Evolutionary conservation across 805 yeast genomes (phyloP).

Genomic region (Tetrapisispora fleetii): DNA sequence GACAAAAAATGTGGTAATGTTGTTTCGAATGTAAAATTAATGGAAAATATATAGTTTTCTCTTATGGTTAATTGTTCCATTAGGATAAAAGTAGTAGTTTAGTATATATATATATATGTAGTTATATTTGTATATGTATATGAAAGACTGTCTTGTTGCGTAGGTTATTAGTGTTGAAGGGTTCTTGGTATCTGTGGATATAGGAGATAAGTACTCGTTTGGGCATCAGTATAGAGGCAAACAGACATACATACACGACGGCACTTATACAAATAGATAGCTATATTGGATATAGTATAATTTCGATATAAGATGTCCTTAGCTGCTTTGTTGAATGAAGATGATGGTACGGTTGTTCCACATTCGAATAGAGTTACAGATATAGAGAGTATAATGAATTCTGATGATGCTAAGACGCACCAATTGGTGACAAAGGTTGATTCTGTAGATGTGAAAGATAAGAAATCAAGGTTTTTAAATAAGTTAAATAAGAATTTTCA

Average conservation of each 20-base stretch:
- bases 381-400: neutral
- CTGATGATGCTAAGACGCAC: neutral
- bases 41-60: too few relatives aligned
- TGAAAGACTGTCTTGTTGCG: too few relatives aligned
- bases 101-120: too few relatives aligned
- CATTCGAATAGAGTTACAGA: neutral
- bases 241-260: neutral
- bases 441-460: neutral
- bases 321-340: conserved; percentile 23
- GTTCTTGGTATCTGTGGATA: too few relatives aligned
- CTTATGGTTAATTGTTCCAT: too few relatives aligned
- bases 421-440: neutral
- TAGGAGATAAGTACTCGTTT: too few relatives aligned
- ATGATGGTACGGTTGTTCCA: conserved; percentile 11
- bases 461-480: conserved; percentile 9
- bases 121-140: too few relatives aligned
- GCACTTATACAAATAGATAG: neutral
- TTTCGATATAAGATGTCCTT: conserved; percentile 17
- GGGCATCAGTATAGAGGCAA: too few relatives aligned
- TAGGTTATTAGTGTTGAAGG: too few relatives aligned
- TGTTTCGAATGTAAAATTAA: neutral
- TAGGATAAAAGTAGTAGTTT: too few relatives aligned
- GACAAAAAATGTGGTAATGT: neutral
- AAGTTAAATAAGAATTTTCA: conserved; percentile 15
- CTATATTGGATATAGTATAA: neutral